phyloP scores from a whole-genome alignment of 2,329 filamentous ascomycete genomes.

The Penicillium hordei region DNA sequence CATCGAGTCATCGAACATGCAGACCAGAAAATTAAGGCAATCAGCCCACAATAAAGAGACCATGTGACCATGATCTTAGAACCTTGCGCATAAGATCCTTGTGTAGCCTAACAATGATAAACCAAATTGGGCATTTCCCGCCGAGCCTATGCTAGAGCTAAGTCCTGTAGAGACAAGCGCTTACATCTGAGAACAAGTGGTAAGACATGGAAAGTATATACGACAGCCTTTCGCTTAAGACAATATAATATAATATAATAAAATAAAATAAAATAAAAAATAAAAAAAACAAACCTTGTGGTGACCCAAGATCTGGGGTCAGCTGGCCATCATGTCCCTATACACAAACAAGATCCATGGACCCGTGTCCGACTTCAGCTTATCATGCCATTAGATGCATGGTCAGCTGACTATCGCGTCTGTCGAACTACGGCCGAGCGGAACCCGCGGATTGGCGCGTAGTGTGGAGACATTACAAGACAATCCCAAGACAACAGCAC shows the following conservation, averaged over 20 bases:
- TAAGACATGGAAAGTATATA: conserved; percentile 2
- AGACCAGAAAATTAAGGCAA: conserved; percentile 9
- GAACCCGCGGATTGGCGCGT: conserved; percentile 9
- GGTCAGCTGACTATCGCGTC: conserved; percentile 12
- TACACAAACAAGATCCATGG: conserved; percentile 6
- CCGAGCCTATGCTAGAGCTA: conserved; percentile 3
- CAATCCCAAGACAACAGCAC: background rate
- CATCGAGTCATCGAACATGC: background rate
- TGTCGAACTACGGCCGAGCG: conserved; percentile 9
- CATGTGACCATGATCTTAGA: conserved; percentile 1
- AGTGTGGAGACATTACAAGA: conserved; percentile 6
- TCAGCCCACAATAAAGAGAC: background rate
- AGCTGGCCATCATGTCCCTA: conserved; percentile 4
- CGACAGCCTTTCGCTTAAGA: background rate
- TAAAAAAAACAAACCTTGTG: background rate
- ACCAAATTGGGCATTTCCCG: conserved; percentile 1
- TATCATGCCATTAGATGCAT: conserved; percentile 7
- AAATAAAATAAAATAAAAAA: background rate
- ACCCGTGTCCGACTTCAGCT: conserved; percentile 3
- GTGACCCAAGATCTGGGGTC: conserved; percentile 8
- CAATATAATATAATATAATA: too few species aligned
- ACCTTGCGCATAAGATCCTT: background rate
- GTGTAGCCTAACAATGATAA: background rate
- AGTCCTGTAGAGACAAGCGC: conserved; percentile 1
- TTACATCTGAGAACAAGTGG: background rate